phyloP scores from a whole-genome alignment of 2,329 filamentous ascomycete genomes.

The Colletotrichum viniferum region DNA sequence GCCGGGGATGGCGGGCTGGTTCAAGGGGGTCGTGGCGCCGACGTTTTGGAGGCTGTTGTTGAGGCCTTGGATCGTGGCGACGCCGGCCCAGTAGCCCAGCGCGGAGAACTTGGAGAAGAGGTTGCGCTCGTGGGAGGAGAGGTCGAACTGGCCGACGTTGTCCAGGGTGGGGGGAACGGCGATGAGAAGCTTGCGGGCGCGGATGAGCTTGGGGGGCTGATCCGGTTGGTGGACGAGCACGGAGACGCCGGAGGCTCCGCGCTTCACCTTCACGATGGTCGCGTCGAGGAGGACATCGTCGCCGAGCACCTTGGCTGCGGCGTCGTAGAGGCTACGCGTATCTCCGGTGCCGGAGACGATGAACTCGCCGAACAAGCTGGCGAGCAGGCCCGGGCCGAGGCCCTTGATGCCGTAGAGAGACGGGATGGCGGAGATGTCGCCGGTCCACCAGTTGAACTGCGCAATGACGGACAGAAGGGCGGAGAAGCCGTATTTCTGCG shows the following conservation, averaged over 20 bases:
- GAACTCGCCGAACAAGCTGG: conserved; percentile 24
- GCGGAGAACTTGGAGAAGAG: conserved; percentile 39
- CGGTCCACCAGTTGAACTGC: conserved; percentile 39
- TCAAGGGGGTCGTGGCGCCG: conserved; percentile 7
- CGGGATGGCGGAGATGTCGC: conserved; percentile 40
- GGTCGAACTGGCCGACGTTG: conserved; percentile 34
- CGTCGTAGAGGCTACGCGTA: conserved; percentile 30
- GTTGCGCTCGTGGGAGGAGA: conserved; percentile 31
- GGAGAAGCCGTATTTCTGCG: conserved; percentile 43
- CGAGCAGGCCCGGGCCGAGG: conserved; percentile 25
- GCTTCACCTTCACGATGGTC: conserved; percentile 24
- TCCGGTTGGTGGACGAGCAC: conserved; percentile 20
- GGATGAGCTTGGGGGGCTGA: background rate
- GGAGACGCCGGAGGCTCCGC: conserved; percentile 28
- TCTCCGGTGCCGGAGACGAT: conserved; percentile 23
- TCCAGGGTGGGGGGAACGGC: conserved; percentile 37
- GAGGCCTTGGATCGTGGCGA: conserved; percentile 32
- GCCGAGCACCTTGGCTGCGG: conserved; percentile 29
- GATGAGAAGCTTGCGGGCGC: conserved; percentile 33
- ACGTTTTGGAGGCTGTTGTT: conserved; percentile 26
- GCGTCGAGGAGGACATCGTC: conserved; percentile 30
- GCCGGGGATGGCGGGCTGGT: conserved; percentile 20
- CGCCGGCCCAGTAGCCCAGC: conserved; percentile 33
- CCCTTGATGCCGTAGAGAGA: conserved; percentile 44
- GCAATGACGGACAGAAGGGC: conserved; percentile 37